phyloP scores from a whole-genome alignment of 371 early-diverging fungal genomes.

The Apophysomyces sp. region DNA sequence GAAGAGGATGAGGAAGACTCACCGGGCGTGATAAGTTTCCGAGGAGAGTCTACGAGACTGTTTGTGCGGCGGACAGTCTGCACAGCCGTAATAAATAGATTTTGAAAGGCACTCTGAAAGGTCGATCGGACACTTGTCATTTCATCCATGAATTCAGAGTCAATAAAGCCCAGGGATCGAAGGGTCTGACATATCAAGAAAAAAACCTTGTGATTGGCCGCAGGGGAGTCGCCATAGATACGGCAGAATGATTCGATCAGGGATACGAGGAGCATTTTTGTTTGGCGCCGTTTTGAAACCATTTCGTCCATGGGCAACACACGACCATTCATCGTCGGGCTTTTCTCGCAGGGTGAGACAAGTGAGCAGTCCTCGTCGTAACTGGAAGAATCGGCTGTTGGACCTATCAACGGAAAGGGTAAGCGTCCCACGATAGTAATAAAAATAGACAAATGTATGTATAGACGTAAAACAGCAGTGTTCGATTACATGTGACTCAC shows the following conservation, averaged over 20 bases:
- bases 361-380: constrained; percentile 6
- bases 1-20: constrained; percentile 10
- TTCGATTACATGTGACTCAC: not conserved
- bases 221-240: constrained; percentile 81
- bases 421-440: no score
- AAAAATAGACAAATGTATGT: not conserved
- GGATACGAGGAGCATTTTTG: constrained; percentile 70
- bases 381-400: not conserved
- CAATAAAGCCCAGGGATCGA: constrained; percentile 73
- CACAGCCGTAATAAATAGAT: constrained; percentile 78
- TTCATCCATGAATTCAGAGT: constrained; percentile 78
- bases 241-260: constrained; percentile 84
- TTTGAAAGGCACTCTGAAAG: constrained; percentile 81
- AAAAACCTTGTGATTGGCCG: constrained; percentile 81
- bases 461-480: not conserved
- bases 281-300: constrained; percentile 53
- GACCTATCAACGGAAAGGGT: no score
- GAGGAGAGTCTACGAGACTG: constrained; percentile 14
- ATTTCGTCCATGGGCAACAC: constrained; percentile 3
- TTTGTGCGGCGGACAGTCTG: constrained; percentile 53
- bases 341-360: constrained; percentile 2
- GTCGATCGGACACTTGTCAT: constrained; percentile 76
- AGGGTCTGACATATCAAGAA: constrained; percentile 70
- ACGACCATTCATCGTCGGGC: constrained; percentile 3
- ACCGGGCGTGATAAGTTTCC: constrained; percentile 12